Base-by-base conservation (phyloP, 257 asterid species). In the Leptodermis oblonga region DNA sequence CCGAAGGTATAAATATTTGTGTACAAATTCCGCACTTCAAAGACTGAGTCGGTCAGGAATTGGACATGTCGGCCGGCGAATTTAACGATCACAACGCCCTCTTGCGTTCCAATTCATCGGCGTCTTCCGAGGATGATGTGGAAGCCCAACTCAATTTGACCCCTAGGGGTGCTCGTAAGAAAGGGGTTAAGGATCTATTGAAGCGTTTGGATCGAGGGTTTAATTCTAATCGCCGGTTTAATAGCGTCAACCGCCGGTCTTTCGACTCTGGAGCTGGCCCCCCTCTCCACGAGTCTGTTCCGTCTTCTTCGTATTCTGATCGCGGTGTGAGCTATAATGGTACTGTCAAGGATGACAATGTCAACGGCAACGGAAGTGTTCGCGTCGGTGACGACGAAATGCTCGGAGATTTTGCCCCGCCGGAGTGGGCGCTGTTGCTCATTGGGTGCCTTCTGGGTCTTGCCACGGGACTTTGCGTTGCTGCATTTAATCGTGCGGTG, bases 361-460 rank as follows among this genome's bases (percentile, higher is more conserved):
- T n/a, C 26, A 54, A 52, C 42, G 43, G 41, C 43, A 49, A 33
- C 2, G 71, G 68, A 54, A 70, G 68, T 74, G 69, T 59, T 48
- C 80, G 77, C 10, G 73, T n/a, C 20, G 74, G 55, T 28, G 82
- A 79, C 1, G 95, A 87, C 56, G 97, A 91, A 76, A 70, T 78
- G 39, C 88, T 87, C 13, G 95, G 86, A 25, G 95, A 89, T 64
- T 86, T 95, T 51, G 96, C 97, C 26, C 97, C 97, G 58, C 97
- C 97, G 18, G 97, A 94, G 84, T 94, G 99, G 97, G 99, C 99
- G 22, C 76, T 94, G 82, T 81, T 94, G 72, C 92, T 94, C 34
- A 76, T 94, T 45, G 99, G 97, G 6, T 94, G 99, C 74, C 87
- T 91, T 36, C 95, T 91, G 30, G 99, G 99, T 33, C 87, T 94